These are phyloP conservation scores for Lactuca saligna DNA, from an alignment of 129 eudicot species.

Conservation along the genomic window DNA sequence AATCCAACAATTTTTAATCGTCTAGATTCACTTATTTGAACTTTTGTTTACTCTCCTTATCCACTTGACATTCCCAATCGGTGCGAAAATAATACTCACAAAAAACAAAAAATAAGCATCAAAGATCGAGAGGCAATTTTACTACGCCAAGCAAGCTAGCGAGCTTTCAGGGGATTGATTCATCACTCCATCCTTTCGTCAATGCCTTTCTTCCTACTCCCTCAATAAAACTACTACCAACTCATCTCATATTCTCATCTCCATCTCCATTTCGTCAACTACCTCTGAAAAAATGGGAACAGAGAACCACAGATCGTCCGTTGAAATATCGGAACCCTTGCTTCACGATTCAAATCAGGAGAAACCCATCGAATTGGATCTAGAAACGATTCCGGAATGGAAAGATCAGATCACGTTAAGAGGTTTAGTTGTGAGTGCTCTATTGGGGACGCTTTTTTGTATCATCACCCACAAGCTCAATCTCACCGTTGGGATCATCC, in stretches of 20 bases:
- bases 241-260: neutral
- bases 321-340: conserved; percentile 71
- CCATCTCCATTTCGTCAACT: neutral
- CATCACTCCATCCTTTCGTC: neutral
- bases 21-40: too few species aligned
- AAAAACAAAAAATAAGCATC: conserved; percentile 16
- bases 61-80: neutral
- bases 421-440: conserved; percentile 74
- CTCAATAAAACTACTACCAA: neutral
- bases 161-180: neutral
- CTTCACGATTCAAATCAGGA: conserved; percentile 25
- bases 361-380: conserved; percentile 20
- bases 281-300: conserved; percentile 47
- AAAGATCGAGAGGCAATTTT: conserved; percentile 2
- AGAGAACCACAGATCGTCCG: conserved; percentile 29
- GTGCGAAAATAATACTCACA: neutral
- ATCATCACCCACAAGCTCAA: conserved; percentile 90
- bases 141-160: conserved; percentile 10
- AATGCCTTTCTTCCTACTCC: neutral
- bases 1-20: too few species aligned
- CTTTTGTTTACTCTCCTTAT: too few species aligned
- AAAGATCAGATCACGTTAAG: conserved; percentile 80
- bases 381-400: conserved; percentile 65
- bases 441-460: conserved; percentile 73
- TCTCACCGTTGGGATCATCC: conserved; percentile 92